Conservation (phyloP, 257 asterid genomes). For the Solanum peruvianum region DNA sequence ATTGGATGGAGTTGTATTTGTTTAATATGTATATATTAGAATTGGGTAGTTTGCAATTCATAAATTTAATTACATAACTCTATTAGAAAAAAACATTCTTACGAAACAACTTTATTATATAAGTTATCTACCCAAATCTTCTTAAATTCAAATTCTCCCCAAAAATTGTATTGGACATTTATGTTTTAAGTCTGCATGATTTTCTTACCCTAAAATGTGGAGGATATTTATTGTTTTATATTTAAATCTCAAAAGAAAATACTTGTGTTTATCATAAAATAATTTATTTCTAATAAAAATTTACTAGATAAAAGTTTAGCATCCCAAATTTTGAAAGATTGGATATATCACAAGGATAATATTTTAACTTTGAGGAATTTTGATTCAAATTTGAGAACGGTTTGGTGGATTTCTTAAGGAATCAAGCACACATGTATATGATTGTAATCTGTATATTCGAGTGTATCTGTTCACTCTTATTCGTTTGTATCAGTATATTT, state of each 20-base stretch:
- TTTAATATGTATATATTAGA: no score
- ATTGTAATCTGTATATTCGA: not conserved
- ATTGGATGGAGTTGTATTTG: no score
- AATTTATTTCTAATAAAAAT: not conserved
- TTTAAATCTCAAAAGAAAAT: no score
- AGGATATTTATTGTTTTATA: not conserved
- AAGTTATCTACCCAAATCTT: no score
- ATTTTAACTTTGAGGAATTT: no score
- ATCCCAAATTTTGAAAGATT: not conserved
- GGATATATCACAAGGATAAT: not conserved
- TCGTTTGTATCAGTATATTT: not conserved
- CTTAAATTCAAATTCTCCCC: no score
- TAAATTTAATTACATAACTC: no score
- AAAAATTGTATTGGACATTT: not conserved
- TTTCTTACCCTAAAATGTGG: not conserved
- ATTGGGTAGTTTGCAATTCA: no score
- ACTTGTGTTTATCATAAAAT: not conserved
- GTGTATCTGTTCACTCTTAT: not conserved
- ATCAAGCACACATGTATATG: not conserved
- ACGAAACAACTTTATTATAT: no score
- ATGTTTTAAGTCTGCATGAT: no score
- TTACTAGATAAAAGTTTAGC: not conserved
- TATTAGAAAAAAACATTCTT: no score
- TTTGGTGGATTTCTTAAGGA: not conserved
- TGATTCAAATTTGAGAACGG: not conserved